Percentiles rank a stretch among this genome's conserved stretches.
phyloP scores from a whole-genome alignment of 306 rosid species.

The Lathyrus tuberosus region DNA sequence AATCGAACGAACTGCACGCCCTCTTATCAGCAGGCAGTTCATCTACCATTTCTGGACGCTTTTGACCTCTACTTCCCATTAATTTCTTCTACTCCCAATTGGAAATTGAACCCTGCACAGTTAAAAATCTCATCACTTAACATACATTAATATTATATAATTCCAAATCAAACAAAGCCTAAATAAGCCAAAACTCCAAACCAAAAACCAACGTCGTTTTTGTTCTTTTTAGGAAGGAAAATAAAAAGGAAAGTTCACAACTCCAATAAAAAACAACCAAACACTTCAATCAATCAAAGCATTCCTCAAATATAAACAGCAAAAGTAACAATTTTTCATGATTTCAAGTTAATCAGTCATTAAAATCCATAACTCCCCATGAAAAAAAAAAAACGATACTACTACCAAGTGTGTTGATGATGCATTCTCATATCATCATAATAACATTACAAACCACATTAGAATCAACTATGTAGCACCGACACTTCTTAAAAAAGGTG shows the following conservation, averaged over 20 bases:
- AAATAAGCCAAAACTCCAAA: constrained; percentile 21
- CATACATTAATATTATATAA: constrained; percentile 34
- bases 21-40: constrained; percentile 92
- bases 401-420: constrained; percentile 5
- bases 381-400: constrained; percentile 16
- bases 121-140: constrained; percentile 38
- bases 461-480: no score
- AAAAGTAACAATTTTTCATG: constrained; percentile 23
- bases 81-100: constrained; percentile 41
- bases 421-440: constrained; percentile 29
- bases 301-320: constrained; percentile 16
- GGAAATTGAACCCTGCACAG: constrained; percentile 44
- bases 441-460: constrained; percentile 10
- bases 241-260: constrained; percentile 32
- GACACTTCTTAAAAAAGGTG: no score
- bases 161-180: constrained; percentile 7
- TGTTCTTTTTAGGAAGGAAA: not conserved
- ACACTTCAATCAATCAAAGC: constrained; percentile 11
- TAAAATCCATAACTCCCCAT: constrained; percentile 25
- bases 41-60: constrained; percentile 80
- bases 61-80: constrained; percentile 93
- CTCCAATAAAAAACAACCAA: constrained; percentile 37
- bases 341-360: constrained; percentile 29
- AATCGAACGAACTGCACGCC: constrained; percentile 81
- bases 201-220: not conserved